A percentile compares a stretch with the other conserved stretches of the same genome.
These are phyloP conservation scores for Hydnomerulius pinastri DNA, from an alignment of 768 basidiomycete genomes.

Conservation along the genomic window DNA sequence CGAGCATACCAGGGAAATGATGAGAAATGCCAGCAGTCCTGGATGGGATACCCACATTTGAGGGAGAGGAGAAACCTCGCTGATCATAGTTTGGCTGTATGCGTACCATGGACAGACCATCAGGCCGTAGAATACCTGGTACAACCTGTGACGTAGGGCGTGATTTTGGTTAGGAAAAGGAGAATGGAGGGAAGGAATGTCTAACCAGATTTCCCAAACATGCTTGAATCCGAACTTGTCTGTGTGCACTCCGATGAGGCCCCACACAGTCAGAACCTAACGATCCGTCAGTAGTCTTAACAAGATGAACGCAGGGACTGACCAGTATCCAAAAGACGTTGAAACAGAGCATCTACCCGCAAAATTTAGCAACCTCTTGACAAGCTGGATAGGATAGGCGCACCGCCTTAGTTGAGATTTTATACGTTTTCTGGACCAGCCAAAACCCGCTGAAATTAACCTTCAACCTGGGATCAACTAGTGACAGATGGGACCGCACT, in stretches of 20 bases:
- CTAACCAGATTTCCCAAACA: constrained; percentile 77
- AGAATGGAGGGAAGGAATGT: background rate
- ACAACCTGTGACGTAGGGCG: constrained; percentile 45
- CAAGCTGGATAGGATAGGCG: background rate
- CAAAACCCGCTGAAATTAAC: constrained; percentile 52
- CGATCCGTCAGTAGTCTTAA: background rate
- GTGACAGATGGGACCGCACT: constrained; percentile 17
- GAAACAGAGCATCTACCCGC: constrained; percentile 63
- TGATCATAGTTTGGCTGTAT: constrained; percentile 83
- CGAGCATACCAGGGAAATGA: background rate
- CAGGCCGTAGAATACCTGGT: constrained; percentile 70
- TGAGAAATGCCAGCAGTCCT: background rate
- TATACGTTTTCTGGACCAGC: constrained; percentile 65
- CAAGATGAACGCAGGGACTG: constrained; percentile 15
- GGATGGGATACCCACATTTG: constrained; percentile 58
- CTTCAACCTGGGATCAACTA: background rate
- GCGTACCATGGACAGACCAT: constrained; percentile 83
- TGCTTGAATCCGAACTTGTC: constrained; percentile 79
- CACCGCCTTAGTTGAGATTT: constrained; percentile 62
- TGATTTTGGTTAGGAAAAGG: constrained; percentile 1
- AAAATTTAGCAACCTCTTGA: background rate
- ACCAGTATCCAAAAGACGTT: constrained; percentile 75
- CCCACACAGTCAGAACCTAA: constrained; percentile 70
- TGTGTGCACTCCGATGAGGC: constrained; percentile 75
- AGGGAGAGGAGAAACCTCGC: constrained; percentile 70